A percentile compares a stretch with the other conserved stretches of the same genome.
Evolutionary conservation across 2,329 filamentous ascomycete genomes (phyloP).

Genomic region (Diaporthe velutina): DNA sequence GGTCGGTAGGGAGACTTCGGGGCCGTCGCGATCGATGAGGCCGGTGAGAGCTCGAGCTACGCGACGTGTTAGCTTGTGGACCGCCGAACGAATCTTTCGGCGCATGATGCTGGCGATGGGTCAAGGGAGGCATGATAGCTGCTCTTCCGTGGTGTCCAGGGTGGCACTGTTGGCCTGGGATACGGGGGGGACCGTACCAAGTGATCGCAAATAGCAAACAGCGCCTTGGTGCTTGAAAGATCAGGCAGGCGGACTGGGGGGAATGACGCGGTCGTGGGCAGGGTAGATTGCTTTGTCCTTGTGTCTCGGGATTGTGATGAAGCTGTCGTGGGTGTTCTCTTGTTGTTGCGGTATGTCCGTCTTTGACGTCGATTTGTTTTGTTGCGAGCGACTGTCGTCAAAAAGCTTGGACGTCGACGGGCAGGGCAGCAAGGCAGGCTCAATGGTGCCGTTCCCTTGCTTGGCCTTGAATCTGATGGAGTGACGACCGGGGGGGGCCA

Average conservation of each 20-base stretch:
- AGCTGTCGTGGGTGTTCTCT: not conserved
- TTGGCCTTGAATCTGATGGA: conserved; percentile 19
- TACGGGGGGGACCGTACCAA: conserved; percentile 32
- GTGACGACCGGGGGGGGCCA: conserved; percentile 9
- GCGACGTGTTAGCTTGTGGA: conserved; percentile 37
- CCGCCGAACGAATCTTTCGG: conserved; percentile 28
- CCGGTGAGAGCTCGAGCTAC: conserved; percentile 34
- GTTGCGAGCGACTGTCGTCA: conserved; percentile 14
- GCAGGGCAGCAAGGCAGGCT: conserved; percentile 28
- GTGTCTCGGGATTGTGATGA: conserved; percentile 21
- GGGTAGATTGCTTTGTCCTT: conserved; percentile 20
- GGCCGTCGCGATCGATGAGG: not conserved
- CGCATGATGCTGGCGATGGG: conserved; percentile 26
- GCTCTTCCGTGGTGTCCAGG: conserved; percentile 7
- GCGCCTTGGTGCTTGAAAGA: conserved; percentile 19
- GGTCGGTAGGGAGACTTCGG: conserved; percentile 11
- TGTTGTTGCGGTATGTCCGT: not conserved
- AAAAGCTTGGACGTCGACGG: conserved; percentile 34
- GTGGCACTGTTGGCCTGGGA: conserved; percentile 8
- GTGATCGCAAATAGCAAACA: conserved; percentile 33
- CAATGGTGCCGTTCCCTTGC: conserved; percentile 17
- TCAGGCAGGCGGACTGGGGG: not conserved
- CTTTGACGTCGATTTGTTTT: conserved; percentile 30
- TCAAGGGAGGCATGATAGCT: conserved; percentile 11
- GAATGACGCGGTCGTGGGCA: not conserved